Evolutionary conservation across 1,139 yeast genomes (phyloP).

Genomic region (Hyphopichia burtonii): DNA sequence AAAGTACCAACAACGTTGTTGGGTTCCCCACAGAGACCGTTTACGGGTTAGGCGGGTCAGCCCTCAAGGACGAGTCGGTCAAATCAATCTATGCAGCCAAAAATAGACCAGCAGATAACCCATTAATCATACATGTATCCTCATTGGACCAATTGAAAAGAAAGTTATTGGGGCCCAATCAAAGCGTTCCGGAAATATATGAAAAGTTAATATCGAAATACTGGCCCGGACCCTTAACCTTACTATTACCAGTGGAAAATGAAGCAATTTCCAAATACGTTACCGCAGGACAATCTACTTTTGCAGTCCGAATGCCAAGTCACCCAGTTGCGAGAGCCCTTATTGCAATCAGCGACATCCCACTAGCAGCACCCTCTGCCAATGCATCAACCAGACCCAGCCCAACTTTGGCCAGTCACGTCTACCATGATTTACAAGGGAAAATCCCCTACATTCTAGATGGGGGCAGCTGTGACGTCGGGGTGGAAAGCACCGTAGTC

Average conservation of each 20-base stretch:
- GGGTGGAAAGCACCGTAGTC: constrained; percentile 90
- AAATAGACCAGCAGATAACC: constrained; percentile 93
- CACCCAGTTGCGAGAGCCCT: constrained; percentile 90
- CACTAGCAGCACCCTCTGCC: constrained; percentile 97
- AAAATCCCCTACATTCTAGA: constrained; percentile 84
- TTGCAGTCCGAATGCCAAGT: constrained; percentile 86
- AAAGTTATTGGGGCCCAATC: constrained; percentile 44
- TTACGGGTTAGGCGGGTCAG: constrained; percentile 91
- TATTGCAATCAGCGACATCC: constrained; percentile 81
- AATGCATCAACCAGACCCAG: constrained; percentile 95
- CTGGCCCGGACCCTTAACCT: constrained; percentile 98
- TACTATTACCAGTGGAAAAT: constrained; percentile 65
- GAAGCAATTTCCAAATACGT: constrained; percentile 68
- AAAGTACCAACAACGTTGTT: constrained; percentile 56
- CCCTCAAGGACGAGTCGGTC: constrained; percentile 72
- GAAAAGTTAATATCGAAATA: constrained; percentile 58
- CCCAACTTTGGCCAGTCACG: constrained; percentile 87
- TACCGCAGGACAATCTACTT: constrained; percentile 84
- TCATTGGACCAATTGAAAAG: constrained; percentile 70
- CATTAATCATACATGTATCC: constrained; percentile 85
- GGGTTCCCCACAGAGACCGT: constrained; percentile 98
- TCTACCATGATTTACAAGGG: constrained; percentile 72
- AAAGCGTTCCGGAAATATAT: constrained; percentile 66
- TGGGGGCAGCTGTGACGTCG: constrained; percentile 89
- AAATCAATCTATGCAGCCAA: constrained; percentile 78